Conservation (phyloP, 495 filamentous ascomycete genomes). For the Aspergillus affinis region DNA sequence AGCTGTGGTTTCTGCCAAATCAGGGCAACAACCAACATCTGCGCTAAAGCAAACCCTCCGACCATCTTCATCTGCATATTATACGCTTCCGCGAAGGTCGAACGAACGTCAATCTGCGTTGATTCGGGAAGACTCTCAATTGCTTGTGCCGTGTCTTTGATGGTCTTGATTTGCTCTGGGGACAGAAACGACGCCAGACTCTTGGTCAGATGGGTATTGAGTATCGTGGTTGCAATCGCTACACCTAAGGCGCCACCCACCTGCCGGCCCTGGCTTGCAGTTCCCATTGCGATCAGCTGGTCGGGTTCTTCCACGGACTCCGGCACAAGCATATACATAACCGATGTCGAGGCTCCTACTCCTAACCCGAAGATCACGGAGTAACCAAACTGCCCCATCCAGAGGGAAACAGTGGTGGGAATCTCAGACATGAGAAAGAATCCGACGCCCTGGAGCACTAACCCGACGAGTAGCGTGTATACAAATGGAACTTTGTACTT, state of each 20-base stretch:
- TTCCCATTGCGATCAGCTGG: slow-evolving; percentile 26
- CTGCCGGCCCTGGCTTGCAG: slow-evolving; percentile 23
- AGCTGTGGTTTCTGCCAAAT: slow-evolving; percentile 18
- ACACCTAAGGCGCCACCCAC: slow-evolving; percentile 34
- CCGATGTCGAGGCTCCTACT: slow-evolving; percentile 48
- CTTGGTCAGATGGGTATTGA: slow-evolving; percentile 24
- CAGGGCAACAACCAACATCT: slow-evolving; percentile 16
- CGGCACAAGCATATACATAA: slow-evolving; percentile 51
- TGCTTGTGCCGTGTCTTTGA: slow-evolving; percentile 13
- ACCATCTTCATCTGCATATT: slow-evolving; percentile 29
- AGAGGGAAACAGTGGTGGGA: slow-evolving; percentile 18
- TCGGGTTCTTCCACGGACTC: slow-evolving; percentile 40
- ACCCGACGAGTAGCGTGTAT: slow-evolving; percentile 42
- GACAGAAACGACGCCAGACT: slow-evolving; percentile 5
- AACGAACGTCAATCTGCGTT: slow-evolving; percentile 14
- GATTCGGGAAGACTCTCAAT: slow-evolving; percentile 16
- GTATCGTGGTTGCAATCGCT: slow-evolving; percentile 23
- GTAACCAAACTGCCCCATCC: slow-evolving; percentile 47
- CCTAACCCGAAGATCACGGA: slow-evolving; percentile 55
- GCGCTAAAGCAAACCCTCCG: slow-evolving; percentile 24
- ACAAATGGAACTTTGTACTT: slow-evolving; percentile 44
- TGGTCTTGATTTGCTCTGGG: slow-evolving; percentile 8
- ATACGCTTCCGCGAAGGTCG: slow-evolving; percentile 27
- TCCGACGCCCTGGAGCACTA: slow-evolving; percentile 47
- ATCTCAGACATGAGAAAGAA: slow-evolving; percentile 46